These are phyloP conservation scores for Nevesoporus exiguus DNA, from an alignment of 768 basidiomycete genomes.

Conservation along the genomic window DNA sequence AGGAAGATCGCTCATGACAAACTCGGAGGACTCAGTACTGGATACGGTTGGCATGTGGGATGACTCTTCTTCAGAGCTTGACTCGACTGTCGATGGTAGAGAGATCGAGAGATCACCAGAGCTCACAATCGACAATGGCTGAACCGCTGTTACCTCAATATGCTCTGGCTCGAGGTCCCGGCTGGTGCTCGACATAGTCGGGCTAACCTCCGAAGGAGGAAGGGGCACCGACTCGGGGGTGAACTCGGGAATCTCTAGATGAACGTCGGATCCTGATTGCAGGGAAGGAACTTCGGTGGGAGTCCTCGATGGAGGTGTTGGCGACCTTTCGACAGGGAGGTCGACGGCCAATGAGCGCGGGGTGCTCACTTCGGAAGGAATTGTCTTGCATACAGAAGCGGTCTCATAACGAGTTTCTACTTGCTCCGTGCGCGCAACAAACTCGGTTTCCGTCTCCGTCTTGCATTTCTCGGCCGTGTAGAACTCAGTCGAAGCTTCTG, in stretches of 20 bases:
- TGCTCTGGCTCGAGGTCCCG: conserved; percentile 23
- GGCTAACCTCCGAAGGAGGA: conserved; percentile 36
- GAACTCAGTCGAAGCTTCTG: conserved; percentile 43
- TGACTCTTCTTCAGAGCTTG: conserved; percentile 31
- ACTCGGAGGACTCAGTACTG: conserved; percentile 41
- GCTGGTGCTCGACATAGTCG: conserved; percentile 22
- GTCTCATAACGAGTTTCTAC: conserved; percentile 54
- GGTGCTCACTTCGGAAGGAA: conserved; percentile 34
- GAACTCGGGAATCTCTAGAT: conserved; percentile 16
- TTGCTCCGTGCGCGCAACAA: conserved; percentile 32
- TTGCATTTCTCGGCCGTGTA: conserved; percentile 42
- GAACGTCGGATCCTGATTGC: conserved; percentile 24
- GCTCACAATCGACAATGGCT: conserved; percentile 17
- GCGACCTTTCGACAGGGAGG: conserved; percentile 20
- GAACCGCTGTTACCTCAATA: conserved; percentile 6
- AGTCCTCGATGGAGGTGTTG: conserved; percentile 28
- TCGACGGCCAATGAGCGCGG: conserved; percentile 37
- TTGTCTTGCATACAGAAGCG: conserved; percentile 38
- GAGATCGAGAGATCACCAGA: conserved; percentile 23
- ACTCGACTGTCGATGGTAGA: conserved; percentile 32
- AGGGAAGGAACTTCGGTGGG: conserved; percentile 28
- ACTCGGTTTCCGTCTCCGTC: conserved; percentile 38
- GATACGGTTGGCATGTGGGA: conserved; percentile 37
- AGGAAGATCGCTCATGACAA: conserved; percentile 24
- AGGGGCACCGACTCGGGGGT: conserved; percentile 36